Evolutionary conservation across 2,329 filamentous ascomycete genomes (phyloP), one percentile per base, ranked within the genome.

Genomic region (Aspergillus sclerotialis): DNA sequence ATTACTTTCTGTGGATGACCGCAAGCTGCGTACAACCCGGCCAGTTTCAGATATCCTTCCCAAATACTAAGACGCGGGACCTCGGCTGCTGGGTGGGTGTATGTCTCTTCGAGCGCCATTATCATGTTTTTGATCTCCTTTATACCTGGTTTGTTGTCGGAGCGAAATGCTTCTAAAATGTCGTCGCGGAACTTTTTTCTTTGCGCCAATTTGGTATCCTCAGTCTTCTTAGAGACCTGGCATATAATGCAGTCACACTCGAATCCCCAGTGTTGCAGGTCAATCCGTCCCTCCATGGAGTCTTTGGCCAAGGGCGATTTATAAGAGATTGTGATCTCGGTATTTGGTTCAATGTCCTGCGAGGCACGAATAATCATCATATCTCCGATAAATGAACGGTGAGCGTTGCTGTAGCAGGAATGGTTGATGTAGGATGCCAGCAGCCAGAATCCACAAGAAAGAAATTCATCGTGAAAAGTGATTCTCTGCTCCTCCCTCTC

Each of bases 401-500:
- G 39, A 12, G 63, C 64, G 42, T 75, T 78, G 7, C 49, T 48
- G 4, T 62, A 12, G 46, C 75, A 78, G 8, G 61, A 63, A 40
- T 78, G 73, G 37, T 78, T 78, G 42, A 75, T 65, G 35, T 61
- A 57, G 0, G 73, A 71, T 3, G 70, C 67, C 1, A 58, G 38
- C 2, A 55, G 37, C 71, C 73, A 78, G 9, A 76, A 36, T 1
- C 72, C 72, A 19, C 40, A 55, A 9, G 55, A 62, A 24, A 41
- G 36, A 28, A 46, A 44, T 2, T 16, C 18, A 3, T 34, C 15
- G 7, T 30, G 33, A 10, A 8, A 12, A 0, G 12, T 28, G 14
- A 25, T 14, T 11, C 13, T 27, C 23, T 18, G 15, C 3, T 6
- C 7, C 4, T 27, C n/a, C n/a, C n/a, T n/a, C n/a, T n/a, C n/a